Conservation (phyloP, 208 protist genomes). For the Ichthyophonus hoferi region DNA sequence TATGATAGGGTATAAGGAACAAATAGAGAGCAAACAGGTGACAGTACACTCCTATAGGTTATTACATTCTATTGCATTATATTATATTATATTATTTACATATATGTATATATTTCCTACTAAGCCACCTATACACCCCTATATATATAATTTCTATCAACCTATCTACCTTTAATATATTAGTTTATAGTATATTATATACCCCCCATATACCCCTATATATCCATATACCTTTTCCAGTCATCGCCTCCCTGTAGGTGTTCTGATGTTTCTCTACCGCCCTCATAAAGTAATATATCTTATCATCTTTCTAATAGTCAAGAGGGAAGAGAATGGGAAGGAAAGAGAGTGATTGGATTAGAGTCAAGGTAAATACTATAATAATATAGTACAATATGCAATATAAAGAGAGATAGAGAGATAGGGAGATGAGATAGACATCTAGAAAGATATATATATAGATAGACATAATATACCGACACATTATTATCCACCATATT, state of each 20-base stretch:
- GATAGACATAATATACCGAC: neutral
- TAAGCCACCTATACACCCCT: too few relatives aligned
- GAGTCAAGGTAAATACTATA: neutral
- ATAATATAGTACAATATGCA: neutral
- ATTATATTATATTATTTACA: too few relatives aligned
- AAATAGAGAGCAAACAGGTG: too few relatives aligned
- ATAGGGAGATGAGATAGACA: neutral
- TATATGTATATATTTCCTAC: too few relatives aligned
- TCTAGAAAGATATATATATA: neutral
- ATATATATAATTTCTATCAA: too few relatives aligned
- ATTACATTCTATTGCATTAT: too few relatives aligned
- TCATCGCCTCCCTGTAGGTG: constrained; percentile 57
- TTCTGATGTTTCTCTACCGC: neutral
- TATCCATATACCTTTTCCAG: constrained; percentile 72
- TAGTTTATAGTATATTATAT: too few relatives aligned
- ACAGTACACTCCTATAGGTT: too few relatives aligned
- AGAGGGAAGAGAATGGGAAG: too few relatives aligned
- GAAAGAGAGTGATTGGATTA: neutral
- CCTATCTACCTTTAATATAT: too few relatives aligned
- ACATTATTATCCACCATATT: neutral
- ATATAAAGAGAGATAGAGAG: neutral
- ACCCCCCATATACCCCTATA: too few relatives aligned
- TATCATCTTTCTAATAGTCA: neutral
- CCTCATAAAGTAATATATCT: neutral
- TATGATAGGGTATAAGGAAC: too few relatives aligned